These are phyloP conservation scores for Termitomyces sp. DNA, from an alignment of 768 basidiomycete genomes.

Conservation along the genomic window DNA sequence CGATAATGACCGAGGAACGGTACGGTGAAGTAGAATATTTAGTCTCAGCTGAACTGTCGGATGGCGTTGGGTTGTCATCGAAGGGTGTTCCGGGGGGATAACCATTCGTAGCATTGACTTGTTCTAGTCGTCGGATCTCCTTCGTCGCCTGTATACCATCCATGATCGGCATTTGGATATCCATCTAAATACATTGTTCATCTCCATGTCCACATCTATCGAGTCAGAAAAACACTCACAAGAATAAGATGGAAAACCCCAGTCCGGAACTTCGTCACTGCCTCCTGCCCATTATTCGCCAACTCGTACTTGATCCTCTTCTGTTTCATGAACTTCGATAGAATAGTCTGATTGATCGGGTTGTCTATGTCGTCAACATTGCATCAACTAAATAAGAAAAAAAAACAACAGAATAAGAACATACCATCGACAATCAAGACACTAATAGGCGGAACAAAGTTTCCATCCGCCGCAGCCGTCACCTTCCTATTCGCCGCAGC, in stretches of 20 bases:
- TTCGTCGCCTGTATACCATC: conserved; percentile 97
- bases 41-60: conserved; percentile 45
- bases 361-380: conserved; percentile 78
- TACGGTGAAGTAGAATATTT: conserved; percentile 60
- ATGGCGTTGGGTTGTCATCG: conserved; percentile 48
- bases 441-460: conserved; percentile 92
- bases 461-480: conserved; percentile 51
- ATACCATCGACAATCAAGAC: conserved; percentile 96
- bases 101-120: conserved; percentile 54
- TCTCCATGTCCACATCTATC: neutral
- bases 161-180: conserved; percentile 99
- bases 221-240: conserved; percentile 43
- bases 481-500: conserved; percentile 40
- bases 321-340: conserved; percentile 95
- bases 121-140: conserved; percentile 87
- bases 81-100: conserved; percentile 60
- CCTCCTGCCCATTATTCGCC: conserved; percentile 93
- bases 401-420: conserved; percentile 22
- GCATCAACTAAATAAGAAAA: neutral
- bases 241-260: conserved; percentile 95
- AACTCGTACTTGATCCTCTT: conserved; percentile 94
- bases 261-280: conserved; percentile 90
- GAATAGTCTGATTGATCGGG: conserved; percentile 95
- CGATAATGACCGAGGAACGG: conserved; percentile 94
- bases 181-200: conserved; percentile 66